Evolutionary conservation across 192 early-diverging fungal species (phyloP).

Genomic region (Podila epigama): DNA sequence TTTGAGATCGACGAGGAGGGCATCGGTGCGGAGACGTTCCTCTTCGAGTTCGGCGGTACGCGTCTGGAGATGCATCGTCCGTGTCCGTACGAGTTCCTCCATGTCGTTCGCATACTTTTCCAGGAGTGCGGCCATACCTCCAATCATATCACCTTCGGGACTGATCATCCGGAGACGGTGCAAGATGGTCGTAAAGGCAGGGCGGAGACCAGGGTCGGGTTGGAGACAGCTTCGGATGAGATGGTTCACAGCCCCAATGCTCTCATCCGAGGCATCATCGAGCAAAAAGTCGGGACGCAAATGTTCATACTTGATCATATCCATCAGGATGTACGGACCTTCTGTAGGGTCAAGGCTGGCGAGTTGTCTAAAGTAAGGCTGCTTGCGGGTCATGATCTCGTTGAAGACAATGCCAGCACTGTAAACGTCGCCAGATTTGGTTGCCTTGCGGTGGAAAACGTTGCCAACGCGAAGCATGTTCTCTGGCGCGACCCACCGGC

Average conservation of each 20-base stretch:
- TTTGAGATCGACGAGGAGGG: constrained; percentile 46
- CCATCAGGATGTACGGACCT: constrained; percentile 11
- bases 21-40: constrained; percentile 43
- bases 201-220: constrained; percentile 23
- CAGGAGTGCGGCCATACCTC: constrained; percentile 52
- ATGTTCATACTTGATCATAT: constrained; percentile 33
- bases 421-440: constrained; percentile 14
- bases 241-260: constrained; percentile 36
- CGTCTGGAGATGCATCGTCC: constrained; percentile 51
- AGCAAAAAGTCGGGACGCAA: constrained; percentile 39
- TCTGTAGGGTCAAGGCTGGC: constrained; percentile 2
- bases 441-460: constrained; percentile 10
- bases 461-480: constrained; percentile 11
- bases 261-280: constrained; percentile 42
- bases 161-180: constrained; percentile 38
- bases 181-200: constrained; percentile 29
- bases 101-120: constrained; percentile 58
- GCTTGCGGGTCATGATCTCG: constrained; percentile 54
- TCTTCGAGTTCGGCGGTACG: constrained; percentile 54
- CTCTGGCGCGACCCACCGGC: constrained; percentile 39
- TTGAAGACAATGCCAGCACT: constrained; percentile 56
- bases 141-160: constrained; percentile 51
- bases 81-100: constrained; percentile 51
- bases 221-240: constrained; percentile 41
- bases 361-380: constrained; percentile 39